Conservation (phyloP, 805 yeast species). For the Kregervanrija delftensis region DNA sequence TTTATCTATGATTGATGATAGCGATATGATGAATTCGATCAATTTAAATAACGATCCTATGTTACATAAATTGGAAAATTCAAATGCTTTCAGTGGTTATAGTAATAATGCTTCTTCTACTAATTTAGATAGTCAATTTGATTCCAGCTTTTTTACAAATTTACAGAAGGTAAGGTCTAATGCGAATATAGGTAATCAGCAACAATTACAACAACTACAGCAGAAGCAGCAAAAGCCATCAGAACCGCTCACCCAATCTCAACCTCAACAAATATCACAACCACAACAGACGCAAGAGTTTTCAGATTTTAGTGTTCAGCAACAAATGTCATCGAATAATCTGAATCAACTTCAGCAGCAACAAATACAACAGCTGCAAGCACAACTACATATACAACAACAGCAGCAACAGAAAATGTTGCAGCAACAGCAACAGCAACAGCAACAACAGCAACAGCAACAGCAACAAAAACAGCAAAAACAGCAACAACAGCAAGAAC, state of each 20-base stretch:
- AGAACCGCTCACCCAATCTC: no score
- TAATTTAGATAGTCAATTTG: conserved; percentile 3
- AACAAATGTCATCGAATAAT: conserved; percentile 8
- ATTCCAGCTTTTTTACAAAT: no score
- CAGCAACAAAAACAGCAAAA: conserved; percentile 1
- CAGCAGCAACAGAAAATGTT: conserved; percentile 3
- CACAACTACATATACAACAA: conserved; percentile 4
- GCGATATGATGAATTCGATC: conserved; percentile 48
- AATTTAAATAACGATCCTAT: conserved; percentile 30
- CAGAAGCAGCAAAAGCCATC: neutral
- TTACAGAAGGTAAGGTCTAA: no score
- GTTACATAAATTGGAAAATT: conserved; percentile 28
- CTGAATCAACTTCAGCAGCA: conserved; percentile 10
- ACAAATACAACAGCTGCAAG: conserved; percentile 5
- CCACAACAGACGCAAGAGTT: no score
- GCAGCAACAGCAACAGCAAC: conserved; percentile 7
- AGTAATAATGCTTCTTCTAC: conserved; percentile 17
- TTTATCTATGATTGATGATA: conserved; percentile 83
- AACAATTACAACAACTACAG: conserved; percentile 3
- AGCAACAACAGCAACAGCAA: conserved; percentile 5
- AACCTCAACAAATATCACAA: no score
- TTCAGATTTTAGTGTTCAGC: neutral
- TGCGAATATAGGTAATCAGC: neutral
- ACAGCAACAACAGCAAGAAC: conserved; percentile 1
- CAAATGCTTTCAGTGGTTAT: conserved; percentile 8